phyloP scores from a whole-genome alignment of 2,329 filamentous ascomycete genomes.

The Colletotrichum liaoningense region DNA sequence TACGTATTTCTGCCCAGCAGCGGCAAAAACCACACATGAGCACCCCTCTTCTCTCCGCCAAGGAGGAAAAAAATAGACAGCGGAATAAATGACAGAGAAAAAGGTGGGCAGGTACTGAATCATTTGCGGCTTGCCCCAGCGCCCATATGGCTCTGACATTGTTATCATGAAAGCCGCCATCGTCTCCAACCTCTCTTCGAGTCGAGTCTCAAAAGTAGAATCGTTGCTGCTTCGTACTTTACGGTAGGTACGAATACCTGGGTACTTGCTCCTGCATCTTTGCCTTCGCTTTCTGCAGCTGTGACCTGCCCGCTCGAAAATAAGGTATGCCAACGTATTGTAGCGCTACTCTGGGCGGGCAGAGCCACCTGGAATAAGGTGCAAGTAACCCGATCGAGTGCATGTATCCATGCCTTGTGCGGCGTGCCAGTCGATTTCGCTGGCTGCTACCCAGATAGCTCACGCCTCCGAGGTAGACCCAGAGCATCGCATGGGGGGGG shows the following conservation, averaged over 20 bases:
- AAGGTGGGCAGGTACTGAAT: background rate
- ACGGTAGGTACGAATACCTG: no score
- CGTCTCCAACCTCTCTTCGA: background rate
- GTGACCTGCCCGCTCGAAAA: background rate
- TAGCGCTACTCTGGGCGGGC: background rate
- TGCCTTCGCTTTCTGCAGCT: background rate
- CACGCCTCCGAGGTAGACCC: conserved; percentile 11
- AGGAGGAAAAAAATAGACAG: background rate
- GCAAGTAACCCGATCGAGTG: conserved; percentile 17
- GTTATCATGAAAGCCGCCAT: background rate
- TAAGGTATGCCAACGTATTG: conserved; percentile 9
- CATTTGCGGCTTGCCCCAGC: background rate
- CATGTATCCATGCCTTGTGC: conserved; percentile 15
- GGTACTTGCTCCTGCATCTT: background rate
- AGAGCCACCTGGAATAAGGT: conserved; percentile 7
- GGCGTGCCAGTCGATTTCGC: conserved; percentile 10
- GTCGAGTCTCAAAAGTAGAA: background rate
- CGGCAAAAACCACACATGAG: background rate
- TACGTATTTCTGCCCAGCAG: background rate
- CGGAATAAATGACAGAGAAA: background rate
- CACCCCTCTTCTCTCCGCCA: background rate
- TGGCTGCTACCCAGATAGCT: background rate
- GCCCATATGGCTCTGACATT: background rate
- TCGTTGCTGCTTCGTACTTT: background rate
- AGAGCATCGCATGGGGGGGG: conserved; percentile 2